Evolutionary conservation across 495 filamentous ascomycete species (phyloP).

Genomic region (Trichodelitschia bisporula): DNA sequence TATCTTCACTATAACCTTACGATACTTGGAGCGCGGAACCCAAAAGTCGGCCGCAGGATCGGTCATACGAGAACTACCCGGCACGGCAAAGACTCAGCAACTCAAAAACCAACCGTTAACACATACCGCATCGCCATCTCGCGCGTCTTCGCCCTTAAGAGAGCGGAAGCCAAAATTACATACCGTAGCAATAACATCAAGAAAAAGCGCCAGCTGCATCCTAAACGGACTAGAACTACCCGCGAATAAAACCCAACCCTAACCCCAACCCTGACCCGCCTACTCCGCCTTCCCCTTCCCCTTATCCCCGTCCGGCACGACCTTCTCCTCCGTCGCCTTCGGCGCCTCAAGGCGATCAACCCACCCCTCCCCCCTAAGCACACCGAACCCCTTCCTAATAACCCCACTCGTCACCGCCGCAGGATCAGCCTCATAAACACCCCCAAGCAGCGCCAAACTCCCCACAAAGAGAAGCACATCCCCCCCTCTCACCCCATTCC

Average conservation of each 20-base stretch:
- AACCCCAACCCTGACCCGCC: background rate
- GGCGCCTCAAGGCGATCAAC: conserved; percentile 18
- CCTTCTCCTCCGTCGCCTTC: conserved; percentile 3
- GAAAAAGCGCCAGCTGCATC: no score
- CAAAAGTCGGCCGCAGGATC: no score
- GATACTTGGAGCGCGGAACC: no score
- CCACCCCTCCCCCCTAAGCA: conserved; percentile 48
- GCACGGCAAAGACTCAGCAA: no score
- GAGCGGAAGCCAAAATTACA: no score
- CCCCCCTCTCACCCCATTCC: conserved; percentile 54
- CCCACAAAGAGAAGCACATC: conserved; percentile 63
- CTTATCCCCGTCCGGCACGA: conserved; percentile 10
- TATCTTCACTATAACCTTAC: no score
- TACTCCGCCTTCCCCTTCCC: conserved; percentile 8
- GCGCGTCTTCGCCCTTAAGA: no score
- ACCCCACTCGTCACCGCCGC: conserved; percentile 37
- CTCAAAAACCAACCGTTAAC: no score
- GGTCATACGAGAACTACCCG: no score
- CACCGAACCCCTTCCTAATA: conserved; percentile 47
- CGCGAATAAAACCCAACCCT: background rate
- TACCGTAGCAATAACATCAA: no score
- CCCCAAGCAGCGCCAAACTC: conserved; percentile 51
- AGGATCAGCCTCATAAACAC: conserved; percentile 49
- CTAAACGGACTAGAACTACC: no score
- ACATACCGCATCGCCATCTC: no score